Evolutionary conservation across 345 rosid genomes (phyloP).

Genomic region (Melaleuca alternifolia): DNA sequence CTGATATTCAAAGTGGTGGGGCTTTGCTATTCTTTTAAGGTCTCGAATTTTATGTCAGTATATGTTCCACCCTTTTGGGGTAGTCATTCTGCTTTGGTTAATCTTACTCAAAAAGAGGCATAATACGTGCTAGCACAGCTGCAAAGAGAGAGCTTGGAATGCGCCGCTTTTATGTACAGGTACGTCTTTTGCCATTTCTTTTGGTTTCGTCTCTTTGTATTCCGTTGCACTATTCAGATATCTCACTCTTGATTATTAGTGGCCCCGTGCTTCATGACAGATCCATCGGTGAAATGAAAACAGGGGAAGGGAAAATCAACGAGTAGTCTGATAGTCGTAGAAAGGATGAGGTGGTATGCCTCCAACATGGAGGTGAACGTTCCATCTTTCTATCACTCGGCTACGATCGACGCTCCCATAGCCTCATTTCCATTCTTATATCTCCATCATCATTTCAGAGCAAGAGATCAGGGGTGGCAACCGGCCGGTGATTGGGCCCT

Average conservation of each 20-base stretch:
- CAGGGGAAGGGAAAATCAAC: slow-evolving; percentile 60
- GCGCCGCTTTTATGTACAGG: slow-evolving; percentile 96
- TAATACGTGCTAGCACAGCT: slow-evolving; percentile 80
- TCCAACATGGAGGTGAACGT: rapidly evolving
- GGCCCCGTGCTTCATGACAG: slow-evolving; percentile 95
- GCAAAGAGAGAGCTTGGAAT: slow-evolving; percentile 84
- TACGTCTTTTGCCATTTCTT: slow-evolving; percentile 1
- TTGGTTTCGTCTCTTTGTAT: not conserved
- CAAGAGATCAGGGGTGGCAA: not conserved
- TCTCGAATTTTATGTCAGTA: not conserved
- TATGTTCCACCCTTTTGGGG: not conserved
- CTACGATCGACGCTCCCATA: not conserved
- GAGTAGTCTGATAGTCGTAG: not conserved
- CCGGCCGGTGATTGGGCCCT: rapidly evolving
- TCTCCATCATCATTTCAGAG: not conserved
- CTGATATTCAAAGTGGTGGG: slow-evolving; percentile 79
- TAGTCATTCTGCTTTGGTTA: not conserved
- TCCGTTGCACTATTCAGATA: not conserved
- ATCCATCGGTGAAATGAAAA: slow-evolving; percentile 88
- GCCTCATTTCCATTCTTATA: not conserved
- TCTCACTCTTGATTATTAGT: slow-evolving; percentile 54
- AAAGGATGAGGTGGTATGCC: not conserved
- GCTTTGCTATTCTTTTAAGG: not conserved
- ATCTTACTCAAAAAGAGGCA: slow-evolving; percentile 37
- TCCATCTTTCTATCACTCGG: not conserved